These are phyloP conservation scores for Clavispora asparagi DNA, from an alignment of 805 yeast genomes.

Conservation along the genomic window DNA sequence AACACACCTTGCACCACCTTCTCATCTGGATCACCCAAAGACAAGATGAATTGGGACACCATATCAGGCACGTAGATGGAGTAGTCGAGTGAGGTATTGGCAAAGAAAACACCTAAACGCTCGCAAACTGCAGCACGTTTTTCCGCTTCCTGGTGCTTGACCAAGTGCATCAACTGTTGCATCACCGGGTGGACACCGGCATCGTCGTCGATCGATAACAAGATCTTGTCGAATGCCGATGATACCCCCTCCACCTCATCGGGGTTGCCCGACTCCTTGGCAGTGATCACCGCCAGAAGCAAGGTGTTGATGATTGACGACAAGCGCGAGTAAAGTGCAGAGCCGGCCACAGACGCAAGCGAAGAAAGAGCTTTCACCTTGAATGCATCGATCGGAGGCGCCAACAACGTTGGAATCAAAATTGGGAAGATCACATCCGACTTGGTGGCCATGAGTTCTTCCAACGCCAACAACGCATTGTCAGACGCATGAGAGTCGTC, in stretches of 20 bases:
- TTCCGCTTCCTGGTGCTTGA: constrained; percentile 67
- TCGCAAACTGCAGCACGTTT: constrained; percentile 60
- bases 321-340: constrained; percentile 68
- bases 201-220: constrained; percentile 66
- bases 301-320: constrained; percentile 70
- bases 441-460: constrained; percentile 87
- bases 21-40: constrained; percentile 65
- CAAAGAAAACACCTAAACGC: constrained; percentile 70
- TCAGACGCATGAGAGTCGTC: constrained; percentile 52
- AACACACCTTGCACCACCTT: constrained; percentile 62
- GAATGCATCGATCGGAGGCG: constrained; percentile 75
- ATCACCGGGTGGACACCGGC: constrained; percentile 81
- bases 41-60: constrained; percentile 61
- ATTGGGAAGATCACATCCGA: constrained; percentile 92
- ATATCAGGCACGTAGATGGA: constrained; percentile 70
- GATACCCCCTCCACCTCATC: constrained; percentile 39
- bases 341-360: constrained; percentile 85
- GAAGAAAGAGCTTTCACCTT: constrained; percentile 87
- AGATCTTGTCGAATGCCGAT: constrained; percentile 60
- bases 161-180: constrained; percentile 71
- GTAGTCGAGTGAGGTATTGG: constrained; percentile 61
- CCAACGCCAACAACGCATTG: constrained; percentile 78
- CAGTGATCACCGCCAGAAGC: constrained; percentile 48
- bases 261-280: constrained; percentile 27
- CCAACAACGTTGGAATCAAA: constrained; percentile 75